These are phyloP conservation scores for Fonsecaea pedrosoi DNA, from an alignment of 2,329 filamentous ascomycete species.

Conservation along the genomic window DNA sequence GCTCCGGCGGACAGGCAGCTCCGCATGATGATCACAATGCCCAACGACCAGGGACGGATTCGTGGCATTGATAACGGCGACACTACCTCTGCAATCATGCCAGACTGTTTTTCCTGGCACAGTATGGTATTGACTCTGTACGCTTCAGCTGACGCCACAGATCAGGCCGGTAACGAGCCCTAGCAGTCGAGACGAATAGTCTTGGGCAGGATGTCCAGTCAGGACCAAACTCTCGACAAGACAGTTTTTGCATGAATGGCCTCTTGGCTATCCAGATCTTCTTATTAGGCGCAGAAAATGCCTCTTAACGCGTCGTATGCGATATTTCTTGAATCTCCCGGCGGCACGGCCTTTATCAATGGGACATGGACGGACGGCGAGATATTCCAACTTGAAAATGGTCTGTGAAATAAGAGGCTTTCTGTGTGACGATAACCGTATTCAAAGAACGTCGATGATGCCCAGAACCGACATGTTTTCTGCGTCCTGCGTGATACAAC, in stretches of 20 bases:
- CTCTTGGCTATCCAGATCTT: background rate
- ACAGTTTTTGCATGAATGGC: background rate
- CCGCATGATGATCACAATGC: background rate
- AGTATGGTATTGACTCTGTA: background rate
- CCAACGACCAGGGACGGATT: background rate
- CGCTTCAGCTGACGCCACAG: background rate
- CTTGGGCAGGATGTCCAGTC: background rate
- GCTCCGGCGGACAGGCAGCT: background rate
- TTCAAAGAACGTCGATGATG: background rate
- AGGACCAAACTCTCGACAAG: background rate
- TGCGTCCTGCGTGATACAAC: slow-evolving; percentile 6
- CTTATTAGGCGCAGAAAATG: background rate
- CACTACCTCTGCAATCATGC: background rate
- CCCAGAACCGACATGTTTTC: background rate
- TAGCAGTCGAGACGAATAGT: background rate
- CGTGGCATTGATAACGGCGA: background rate
- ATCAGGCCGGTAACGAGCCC: background rate
- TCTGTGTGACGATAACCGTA: background rate
- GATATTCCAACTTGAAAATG: background rate
- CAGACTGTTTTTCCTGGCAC: background rate
- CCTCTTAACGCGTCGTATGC: background rate
- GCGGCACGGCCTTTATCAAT: background rate
- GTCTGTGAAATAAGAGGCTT: background rate
- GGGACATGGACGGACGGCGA: background rate
- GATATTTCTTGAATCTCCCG: background rate